Percentiles rank a stretch among this genome's conserved stretches.
phyloP scores from a whole-genome alignment of 1,284 basidiomycete genomes.

The Cryptococcus amylolentus region DNA sequence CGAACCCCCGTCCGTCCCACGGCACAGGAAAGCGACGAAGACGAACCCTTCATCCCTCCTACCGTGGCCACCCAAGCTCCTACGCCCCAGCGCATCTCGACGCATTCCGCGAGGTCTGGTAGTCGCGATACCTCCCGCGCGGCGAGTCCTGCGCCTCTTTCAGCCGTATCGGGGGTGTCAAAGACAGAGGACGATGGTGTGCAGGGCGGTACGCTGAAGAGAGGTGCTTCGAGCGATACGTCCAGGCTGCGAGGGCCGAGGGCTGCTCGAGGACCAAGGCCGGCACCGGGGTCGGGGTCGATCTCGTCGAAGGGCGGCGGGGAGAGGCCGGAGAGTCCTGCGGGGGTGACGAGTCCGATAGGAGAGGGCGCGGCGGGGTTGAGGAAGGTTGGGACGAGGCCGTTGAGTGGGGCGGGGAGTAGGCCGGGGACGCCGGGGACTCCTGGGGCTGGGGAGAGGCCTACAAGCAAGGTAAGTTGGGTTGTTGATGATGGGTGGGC shows the following conservation, averaged over 20 bases:
- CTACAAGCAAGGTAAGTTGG: neutral
- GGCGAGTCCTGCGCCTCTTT: constrained; percentile 11
- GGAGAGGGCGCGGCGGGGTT: neutral
- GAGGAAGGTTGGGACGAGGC: constrained; percentile 5
- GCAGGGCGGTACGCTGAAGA: constrained; percentile 41
- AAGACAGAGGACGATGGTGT: constrained; percentile 21
- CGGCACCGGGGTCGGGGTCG: constrained; percentile 22
- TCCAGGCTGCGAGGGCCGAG: constrained; percentile 43
- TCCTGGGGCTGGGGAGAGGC: constrained; percentile 3
- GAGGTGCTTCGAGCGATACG: constrained; percentile 54
- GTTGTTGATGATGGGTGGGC: neutral
- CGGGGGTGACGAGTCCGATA: neutral
- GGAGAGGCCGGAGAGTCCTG: constrained; percentile 3
- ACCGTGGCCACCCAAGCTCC: neutral
- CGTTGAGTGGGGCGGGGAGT: constrained; percentile 6
- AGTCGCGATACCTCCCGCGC: constrained; percentile 7
- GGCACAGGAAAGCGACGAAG: neutral
- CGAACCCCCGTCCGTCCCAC: neutral
- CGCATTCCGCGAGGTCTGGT: neutral
- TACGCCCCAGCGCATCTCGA: neutral
- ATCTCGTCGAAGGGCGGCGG: constrained; percentile 5
- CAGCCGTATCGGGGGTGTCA: constrained; percentile 5
- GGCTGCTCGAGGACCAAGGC: constrained; percentile 40
- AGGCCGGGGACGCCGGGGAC: constrained; percentile 3
- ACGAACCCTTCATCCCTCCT: constrained; percentile 1